phyloP scores from a whole-genome alignment of 129 eudicot genomes.

The Smallanthus sonchifolius region DNA sequence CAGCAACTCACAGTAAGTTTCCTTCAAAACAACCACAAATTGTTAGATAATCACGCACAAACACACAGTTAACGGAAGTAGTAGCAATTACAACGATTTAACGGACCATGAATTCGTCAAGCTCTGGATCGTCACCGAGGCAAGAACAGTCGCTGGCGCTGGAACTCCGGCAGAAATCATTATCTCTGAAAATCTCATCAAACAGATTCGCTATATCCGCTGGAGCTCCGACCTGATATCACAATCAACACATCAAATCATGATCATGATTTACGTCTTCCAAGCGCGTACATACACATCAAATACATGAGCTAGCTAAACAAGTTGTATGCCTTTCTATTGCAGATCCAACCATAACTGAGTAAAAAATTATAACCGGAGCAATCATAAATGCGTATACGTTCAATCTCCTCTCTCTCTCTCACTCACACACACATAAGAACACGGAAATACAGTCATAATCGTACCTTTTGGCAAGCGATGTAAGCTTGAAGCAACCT shows the following conservation, averaged over 20 bases:
- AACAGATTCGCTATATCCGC: constrained; percentile 40
- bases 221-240: constrained; percentile 55
- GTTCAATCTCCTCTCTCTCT: not conserved
- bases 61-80: not conserved
- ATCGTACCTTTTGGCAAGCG: constrained; percentile 51
- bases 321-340: constrained; percentile 16
- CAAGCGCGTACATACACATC: no score
- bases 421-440: not conserved
- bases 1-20: constrained; percentile 50
- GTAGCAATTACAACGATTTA: not conserved
- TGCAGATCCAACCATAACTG: constrained; percentile 34
- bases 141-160: constrained; percentile 20
- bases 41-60: not conserved
- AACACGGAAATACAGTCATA: not conserved
- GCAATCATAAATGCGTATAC: not conserved
- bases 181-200: constrained; percentile 40
- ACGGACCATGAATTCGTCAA: constrained; percentile 53
- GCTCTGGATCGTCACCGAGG: constrained; percentile 62
- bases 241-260: not conserved
- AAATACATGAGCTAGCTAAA: not conserved
- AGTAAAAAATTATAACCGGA: not conserved
- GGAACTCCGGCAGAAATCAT: constrained; percentile 27
- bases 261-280: not conserved
- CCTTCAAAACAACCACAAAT: constrained; percentile 23
- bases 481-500: constrained; percentile 50